phyloP scores from a whole-genome alignment of 2,329 filamentous ascomycete genomes.

The Trichoderma sp. region DNA sequence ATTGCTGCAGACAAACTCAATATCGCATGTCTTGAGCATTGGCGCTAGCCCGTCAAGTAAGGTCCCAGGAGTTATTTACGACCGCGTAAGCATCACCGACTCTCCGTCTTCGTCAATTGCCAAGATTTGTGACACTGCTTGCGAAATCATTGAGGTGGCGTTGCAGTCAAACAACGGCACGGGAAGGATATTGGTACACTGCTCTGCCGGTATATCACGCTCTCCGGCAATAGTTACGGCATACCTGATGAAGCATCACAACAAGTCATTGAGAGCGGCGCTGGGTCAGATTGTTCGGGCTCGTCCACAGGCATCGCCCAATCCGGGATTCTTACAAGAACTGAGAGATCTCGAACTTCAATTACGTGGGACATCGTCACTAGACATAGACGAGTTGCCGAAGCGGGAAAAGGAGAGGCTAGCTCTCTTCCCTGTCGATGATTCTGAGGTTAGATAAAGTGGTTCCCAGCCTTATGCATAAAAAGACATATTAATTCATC shows the following conservation, averaged over 20 bases:
- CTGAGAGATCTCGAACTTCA: slow-evolving; percentile 5
- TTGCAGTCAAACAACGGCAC: background rate
- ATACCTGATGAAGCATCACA: slow-evolving; percentile 6
- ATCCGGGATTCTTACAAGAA: slow-evolving; percentile 1
- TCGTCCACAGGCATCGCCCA: slow-evolving; percentile 10
- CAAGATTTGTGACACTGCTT: background rate
- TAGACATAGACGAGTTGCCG: background rate
- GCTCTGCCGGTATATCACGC: slow-evolving; percentile 16
- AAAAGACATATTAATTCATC: background rate
- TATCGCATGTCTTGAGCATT: slow-evolving; percentile 15
- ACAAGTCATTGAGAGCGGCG: background rate
- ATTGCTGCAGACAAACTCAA: slow-evolving; percentile 5
- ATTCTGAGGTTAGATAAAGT: background rate
- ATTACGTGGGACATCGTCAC: background rate
- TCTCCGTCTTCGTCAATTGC: slow-evolving; percentile 10
- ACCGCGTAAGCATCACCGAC: slow-evolving; percentile 10
- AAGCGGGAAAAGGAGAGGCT: slow-evolving; percentile 7
- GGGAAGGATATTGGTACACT: slow-evolving; percentile 10
- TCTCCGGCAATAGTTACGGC: slow-evolving; percentile 7
- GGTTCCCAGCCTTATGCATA: background rate
- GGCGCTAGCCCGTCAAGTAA: slow-evolving; percentile 14
- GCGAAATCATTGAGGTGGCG: slow-evolving; percentile 2
- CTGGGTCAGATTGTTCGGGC: slow-evolving; percentile 6
- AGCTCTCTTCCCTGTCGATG: background rate
- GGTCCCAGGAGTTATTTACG: background rate